Evolutionary conservation across 306 rosid genomes (phyloP), one percentile per base, ranked within the genome.

Genomic region (Vigna mungo): DNA sequence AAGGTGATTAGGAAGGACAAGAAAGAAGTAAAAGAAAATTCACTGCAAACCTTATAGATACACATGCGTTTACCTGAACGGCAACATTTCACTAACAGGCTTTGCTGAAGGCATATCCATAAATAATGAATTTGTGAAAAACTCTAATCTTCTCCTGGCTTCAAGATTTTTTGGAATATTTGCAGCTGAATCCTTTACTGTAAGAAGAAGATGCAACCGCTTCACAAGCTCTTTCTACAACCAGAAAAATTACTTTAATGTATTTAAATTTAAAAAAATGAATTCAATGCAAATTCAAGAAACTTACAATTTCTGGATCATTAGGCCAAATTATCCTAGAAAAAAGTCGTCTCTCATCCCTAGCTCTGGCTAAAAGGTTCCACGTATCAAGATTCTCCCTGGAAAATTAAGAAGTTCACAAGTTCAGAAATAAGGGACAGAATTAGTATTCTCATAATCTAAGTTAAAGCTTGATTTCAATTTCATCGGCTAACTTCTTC

Each of bases 151-250:
- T 89, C 98, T 90, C 78, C 98, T 86, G 39, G 98, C 97, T 90
- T 95, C 98, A 78, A 95, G 96, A 87, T 95, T 95, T 84, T 95
- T 92, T 34, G 98, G 98, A 85, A 95, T 85, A 83, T 95, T 95
- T 70, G 92, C 88, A 0, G 97, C 93, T 49, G 97, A 86, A 74
- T 95, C 98, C 86, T 95, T 95, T 53, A 95, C 97, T 17, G 93
- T 90, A 47, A 95, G 97, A 59, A 95, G 97, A 77, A 95, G 97
- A 81, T 95, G 96, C 84, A 95, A 78, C 80, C 98, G 89, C 92
- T 90, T 95, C 75, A 89, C 91, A 53, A 89, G 92, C 84, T 95
- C 97, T 78, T 85, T 89, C 98, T 95, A 81, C 80, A 77, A 71
- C 51, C 70, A 67, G 25, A 71, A 21, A 20, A 27, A 65, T 55